Conservation (phyloP, 106 monocot genomes). For the Amphibolis antarctica region DNA sequence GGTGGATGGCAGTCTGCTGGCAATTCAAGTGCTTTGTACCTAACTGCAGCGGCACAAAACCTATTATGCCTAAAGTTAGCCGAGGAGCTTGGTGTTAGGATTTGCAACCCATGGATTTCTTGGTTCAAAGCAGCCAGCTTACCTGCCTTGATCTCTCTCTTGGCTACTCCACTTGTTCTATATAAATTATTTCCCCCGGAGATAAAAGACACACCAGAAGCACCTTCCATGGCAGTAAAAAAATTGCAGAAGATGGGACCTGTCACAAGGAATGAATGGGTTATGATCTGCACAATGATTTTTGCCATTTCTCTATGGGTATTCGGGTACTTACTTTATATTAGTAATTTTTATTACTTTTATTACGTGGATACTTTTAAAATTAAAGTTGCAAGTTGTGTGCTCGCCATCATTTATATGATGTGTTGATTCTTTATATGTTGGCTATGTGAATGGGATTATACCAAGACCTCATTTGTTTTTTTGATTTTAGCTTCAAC, state of each 20-base stretch:
- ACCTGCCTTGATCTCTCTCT: slow-evolving; percentile 73
- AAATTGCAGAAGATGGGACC: slow-evolving; percentile 86
- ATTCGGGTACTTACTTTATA: slow-evolving; percentile 50
- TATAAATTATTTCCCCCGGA: slow-evolving; percentile 90
- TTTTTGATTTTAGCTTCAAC: too few species aligned
- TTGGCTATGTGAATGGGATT: too few species aligned
- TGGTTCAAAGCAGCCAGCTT: slow-evolving; percentile 96
- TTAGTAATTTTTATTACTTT: neutral
- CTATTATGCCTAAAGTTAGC: slow-evolving; percentile 87
- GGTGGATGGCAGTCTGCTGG: slow-evolving; percentile 61
- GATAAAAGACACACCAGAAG: slow-evolving; percentile 81
- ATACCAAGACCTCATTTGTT: too few species aligned
- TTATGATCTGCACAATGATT: slow-evolving; percentile 88
- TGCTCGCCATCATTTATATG: too few species aligned
- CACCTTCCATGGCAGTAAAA: slow-evolving; percentile 72
- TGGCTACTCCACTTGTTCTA: slow-evolving; percentile 71
- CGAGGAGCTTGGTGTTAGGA: slow-evolving; percentile 76
- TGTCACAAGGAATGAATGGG: slow-evolving; percentile 73
- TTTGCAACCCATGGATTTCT: slow-evolving; percentile 76
- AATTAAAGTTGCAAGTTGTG: too few species aligned
- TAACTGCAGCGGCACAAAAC: slow-evolving; percentile 96
- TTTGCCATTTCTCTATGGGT: slow-evolving; percentile 90
- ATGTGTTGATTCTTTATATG: too few species aligned
- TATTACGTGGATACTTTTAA: too few species aligned
- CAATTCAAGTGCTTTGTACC: slow-evolving; percentile 92